Evolutionary conservation across 192 early-diverging fungal species (phyloP), one percentile per base, ranked within the genome.

Genomic region (Backusella westeae): DNA sequence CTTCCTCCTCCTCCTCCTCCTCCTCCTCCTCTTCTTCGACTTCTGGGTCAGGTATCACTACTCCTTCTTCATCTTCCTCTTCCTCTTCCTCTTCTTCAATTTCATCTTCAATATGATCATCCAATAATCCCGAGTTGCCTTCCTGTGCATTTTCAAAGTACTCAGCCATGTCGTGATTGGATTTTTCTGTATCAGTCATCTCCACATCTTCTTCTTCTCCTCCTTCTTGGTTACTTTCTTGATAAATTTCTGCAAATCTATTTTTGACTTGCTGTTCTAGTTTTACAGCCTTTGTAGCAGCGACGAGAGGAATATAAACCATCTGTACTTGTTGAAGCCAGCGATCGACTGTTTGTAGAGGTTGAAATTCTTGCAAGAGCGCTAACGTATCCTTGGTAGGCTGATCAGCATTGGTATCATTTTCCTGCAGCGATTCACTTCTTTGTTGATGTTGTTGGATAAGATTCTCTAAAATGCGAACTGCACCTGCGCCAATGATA

Each of bases 251-350:
- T 9, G 93, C 85, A 36, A 97, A 84, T 23, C 72, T 81, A 52
- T 95, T 91, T 6, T 93, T 72, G 21, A 96, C 69, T 21, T 85
- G 83, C 66, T 91, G 89, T 21, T 80, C 77, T 17, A 94, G 81
- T 29, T 87, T 81, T 34, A 29, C 44, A 71, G 70, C 44, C 1
- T 44, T 71, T 26, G 23, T 39, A 1, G 86, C 52, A 1, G 91
- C 89, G 72, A 87, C 79, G 0, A 87, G 85, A n/a, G 83, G 49
- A 32, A 77, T 78, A 78, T 90, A 94, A 82, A 94, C 83, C 87
- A 96, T 88, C 8, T 89, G 86, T n/a, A 89, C 91, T 82, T 97
- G 96, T 79, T 98, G 94, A 44, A 86, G 85, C 95, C 95, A 97
- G 9, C 97, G 87, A 80, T 96, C 93, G 2, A 84, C 76, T 0